These are phyloP conservation scores for Puccinia hordei DNA, from an alignment of 1,284 basidiomycete genomes.

Conservation along the genomic window DNA sequence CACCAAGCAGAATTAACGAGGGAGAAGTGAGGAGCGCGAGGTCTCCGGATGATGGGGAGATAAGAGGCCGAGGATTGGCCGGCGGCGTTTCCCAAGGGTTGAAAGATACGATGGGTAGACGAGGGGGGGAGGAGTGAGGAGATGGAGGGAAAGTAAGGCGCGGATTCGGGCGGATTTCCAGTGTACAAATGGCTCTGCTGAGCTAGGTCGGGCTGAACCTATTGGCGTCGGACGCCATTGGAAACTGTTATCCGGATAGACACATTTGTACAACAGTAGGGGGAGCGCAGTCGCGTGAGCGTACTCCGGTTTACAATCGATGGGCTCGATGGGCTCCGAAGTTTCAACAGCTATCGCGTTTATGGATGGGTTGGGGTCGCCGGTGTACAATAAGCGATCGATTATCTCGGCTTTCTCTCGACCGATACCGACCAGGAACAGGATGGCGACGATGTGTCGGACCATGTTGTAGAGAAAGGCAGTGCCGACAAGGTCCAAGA, in stretches of 20 bases:
- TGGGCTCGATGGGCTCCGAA: conserved; percentile 54
- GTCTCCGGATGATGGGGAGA: background rate
- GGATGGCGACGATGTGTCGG: conserved; percentile 87
- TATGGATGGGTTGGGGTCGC: conserved; percentile 56
- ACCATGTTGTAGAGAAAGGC: conserved; percentile 98
- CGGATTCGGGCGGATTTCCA: conserved; percentile 15
- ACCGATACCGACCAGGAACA: conserved; percentile 83
- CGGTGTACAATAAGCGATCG: conserved; percentile 74
- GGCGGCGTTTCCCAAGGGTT: conserved; percentile 5
- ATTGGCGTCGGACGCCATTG: conserved; percentile 66
- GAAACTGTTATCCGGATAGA: conserved; percentile 70
- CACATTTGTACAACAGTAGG: conserved; percentile 88
- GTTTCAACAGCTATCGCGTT: too few species aligned
- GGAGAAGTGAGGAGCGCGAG: conserved; percentile 8
- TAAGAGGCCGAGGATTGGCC: background rate
- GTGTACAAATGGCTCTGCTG: background rate
- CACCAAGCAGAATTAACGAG: conserved; percentile 26
- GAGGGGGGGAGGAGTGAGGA: background rate
- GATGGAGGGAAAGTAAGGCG: conserved; percentile 5
- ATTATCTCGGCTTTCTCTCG: conserved; percentile 76
- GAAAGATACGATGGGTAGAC: background rate
- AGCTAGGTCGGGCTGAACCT: background rate
- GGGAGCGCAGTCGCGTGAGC: conserved; percentile 90
- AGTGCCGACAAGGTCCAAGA: conserved; percentile 78
- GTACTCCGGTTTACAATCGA: conserved; percentile 80